Evolutionary conservation across 73 alveolate genomes (phyloP), one percentile per base, ranked within the genome.

Genomic region (Paramecium tetraurelia): DNA sequence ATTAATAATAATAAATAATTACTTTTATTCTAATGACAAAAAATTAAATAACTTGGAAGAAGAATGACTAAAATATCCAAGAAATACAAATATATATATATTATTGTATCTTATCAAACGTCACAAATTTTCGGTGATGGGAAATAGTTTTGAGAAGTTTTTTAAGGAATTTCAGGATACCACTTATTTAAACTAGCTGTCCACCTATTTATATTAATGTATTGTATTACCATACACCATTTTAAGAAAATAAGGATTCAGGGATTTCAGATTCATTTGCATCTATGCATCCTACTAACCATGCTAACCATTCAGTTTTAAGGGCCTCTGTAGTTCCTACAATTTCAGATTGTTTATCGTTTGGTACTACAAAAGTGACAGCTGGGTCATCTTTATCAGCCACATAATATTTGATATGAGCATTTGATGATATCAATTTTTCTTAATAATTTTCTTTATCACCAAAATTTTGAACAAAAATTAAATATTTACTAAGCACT

Each of bases 221-320:
- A 14, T 44, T 53, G 3, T 18, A 80, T 80, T 80, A 80, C 90
- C 90, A 80, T 43, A 80, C 43, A 31, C 90, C 90, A 80, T 80
- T 80, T 46, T 80, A 80, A 38, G 76, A 44, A 44, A 80, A 24
- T 44, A 80, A 14, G 33, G 70, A 22, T 22, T 80, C 29, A 44
- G 90, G 90, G 21, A 80, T 80, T 46, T 80, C 90, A 38, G 90
- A 40, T 80, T 80, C 33, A 24, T 41, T 24, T 80, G 76, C 41
- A 80, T 80, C 90, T 20, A 80, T 80, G 48, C 90, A 80, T 80
- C 77, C 90, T 24, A 80, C 90, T 35, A 80, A 80, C 90, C 90
- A 80, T 20, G 90, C 90, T 80, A 80, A 41, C 90, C 90, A 80
- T 44, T 40, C 76, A 80, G 76, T 80, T 43, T 41, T 80, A 18